Percentiles rank a stretch among this genome's conserved stretches.
Conservation (phyloP, 495 filamentous ascomycete genomes). For the Penicillium mononematosum region DNA sequence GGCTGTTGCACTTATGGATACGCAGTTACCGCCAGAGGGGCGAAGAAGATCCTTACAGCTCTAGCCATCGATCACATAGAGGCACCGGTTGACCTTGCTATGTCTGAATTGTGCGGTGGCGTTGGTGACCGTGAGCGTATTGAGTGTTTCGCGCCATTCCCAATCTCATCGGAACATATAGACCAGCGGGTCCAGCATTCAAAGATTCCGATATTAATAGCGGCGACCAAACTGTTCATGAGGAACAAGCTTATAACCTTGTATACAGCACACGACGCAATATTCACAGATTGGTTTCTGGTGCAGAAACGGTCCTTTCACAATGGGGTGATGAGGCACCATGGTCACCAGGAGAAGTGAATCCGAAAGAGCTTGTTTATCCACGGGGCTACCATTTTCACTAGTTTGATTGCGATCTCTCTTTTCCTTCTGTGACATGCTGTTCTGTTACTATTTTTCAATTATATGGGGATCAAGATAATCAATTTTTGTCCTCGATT, state of each 20-base stretch:
- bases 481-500: too few species aligned
- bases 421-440: too few species aligned
- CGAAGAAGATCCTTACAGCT: slow-evolving; percentile 48
- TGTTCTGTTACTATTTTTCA: too few species aligned
- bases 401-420: too few species aligned
- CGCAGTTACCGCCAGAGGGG: slow-evolving; percentile 53
- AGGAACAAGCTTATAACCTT: slow-evolving; percentile 25
- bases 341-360: slow-evolving; percentile 18
- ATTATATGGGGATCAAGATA: too few species aligned
- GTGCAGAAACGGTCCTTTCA: slow-evolving; percentile 23
- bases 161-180: slow-evolving; percentile 28
- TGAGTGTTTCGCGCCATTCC: slow-evolving; percentile 31
- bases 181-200: slow-evolving; percentile 19
- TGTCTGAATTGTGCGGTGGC: slow-evolving; percentile 30
- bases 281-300: slow-evolving; percentile 27
- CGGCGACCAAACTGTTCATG: slow-evolving; percentile 13
- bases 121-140: slow-evolving; percentile 21
- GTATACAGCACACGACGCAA: slow-evolving; percentile 32
- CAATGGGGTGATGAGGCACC: slow-evolving; percentile 22
- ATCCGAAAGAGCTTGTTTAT: too few species aligned
- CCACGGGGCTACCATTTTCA: too few species aligned
- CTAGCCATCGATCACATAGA: slow-evolving; percentile 29
- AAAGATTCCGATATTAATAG: slow-evolving; percentile 29
- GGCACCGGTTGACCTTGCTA: slow-evolving; percentile 25
- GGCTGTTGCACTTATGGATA: slow-evolving; percentile 42